Conservation (phyloP, 2,329 filamentous ascomycete genomes). For the Neocatenulostroma microsporum region DNA sequence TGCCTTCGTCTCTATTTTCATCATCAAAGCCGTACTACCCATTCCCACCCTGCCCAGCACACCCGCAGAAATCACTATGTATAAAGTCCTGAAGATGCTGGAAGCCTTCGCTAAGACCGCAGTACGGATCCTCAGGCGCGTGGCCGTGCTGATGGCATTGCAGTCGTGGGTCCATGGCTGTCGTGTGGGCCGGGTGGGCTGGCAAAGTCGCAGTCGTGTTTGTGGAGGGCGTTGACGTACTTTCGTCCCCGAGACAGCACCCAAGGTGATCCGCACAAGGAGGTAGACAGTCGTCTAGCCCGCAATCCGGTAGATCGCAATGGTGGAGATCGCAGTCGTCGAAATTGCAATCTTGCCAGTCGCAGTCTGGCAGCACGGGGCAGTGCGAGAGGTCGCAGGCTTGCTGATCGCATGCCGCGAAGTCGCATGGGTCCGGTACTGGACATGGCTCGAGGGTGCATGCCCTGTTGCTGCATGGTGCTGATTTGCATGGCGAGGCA, state of each 20-base stretch:
- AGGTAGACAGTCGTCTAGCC: slow-evolving; percentile 4
- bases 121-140: neutral
- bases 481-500: slow-evolving; percentile 12
- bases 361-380: slow-evolving; percentile 6
- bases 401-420: slow-evolving; percentile 3
- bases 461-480: slow-evolving; percentile 8
- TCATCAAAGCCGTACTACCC: neutral
- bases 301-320: slow-evolving; percentile 2
- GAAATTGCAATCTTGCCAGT: slow-evolving; percentile 6
- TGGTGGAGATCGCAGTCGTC: slow-evolving; percentile 4
- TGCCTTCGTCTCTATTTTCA: neutral
- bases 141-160: too few species aligned
- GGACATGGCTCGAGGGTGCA: slow-evolving; percentile 7
- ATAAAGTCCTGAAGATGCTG: slow-evolving; percentile 7
- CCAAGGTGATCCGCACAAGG: too few species aligned
- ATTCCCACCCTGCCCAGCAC: neutral
- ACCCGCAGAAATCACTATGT: slow-evolving; percentile 3
- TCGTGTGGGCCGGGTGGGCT: too few species aligned
- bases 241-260: too few species aligned
- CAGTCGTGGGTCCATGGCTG: too few species aligned
- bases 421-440: slow-evolving; percentile 4
- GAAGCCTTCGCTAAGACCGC: slow-evolving; percentile 3
- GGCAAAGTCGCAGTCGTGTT: too few species aligned
- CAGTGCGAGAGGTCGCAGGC: slow-evolving; percentile 5
- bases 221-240: too few species aligned